phyloP scores from a whole-genome alignment of 164 flowering plant genomes.

The Euptelea pleiosperma region DNA sequence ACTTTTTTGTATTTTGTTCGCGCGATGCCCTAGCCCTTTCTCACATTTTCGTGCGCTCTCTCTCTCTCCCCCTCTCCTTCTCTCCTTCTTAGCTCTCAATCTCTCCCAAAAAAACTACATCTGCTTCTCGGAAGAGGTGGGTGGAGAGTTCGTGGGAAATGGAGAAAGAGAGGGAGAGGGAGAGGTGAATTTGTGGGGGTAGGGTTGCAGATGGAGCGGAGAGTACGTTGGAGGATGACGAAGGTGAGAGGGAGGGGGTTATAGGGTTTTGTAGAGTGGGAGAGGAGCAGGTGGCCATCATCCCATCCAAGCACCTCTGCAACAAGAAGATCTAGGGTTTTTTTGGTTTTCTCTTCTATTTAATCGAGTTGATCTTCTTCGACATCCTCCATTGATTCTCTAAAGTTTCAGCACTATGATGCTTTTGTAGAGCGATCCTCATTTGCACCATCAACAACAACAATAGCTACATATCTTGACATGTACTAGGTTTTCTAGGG shows the following conservation, averaged over 20 bases:
- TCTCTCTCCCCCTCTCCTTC: too few species aligned
- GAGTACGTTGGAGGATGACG: slow-evolving; percentile 58
- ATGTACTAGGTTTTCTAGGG: slow-evolving; percentile 25
- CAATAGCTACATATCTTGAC: slow-evolving; percentile 20
- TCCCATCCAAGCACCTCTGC: too few species aligned
- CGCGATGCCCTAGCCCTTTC: too few species aligned
- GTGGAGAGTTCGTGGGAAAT: too few species aligned
- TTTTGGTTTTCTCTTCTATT: background rate
- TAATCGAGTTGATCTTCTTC: background rate
- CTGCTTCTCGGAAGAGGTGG: too few species aligned
- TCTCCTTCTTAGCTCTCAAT: too few species aligned
- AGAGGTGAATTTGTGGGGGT: slow-evolving; percentile 53
- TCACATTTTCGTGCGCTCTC: too few species aligned
- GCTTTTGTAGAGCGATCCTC: slow-evolving; percentile 47
- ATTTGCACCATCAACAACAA: too few species aligned
- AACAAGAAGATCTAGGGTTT: too few species aligned
- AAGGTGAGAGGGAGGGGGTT: slow-evolving; percentile 61
- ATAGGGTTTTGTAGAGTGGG: slow-evolving; percentile 49
- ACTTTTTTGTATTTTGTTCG: too few species aligned
- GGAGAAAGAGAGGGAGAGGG: too few species aligned
- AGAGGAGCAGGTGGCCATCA: slow-evolving; percentile 51
- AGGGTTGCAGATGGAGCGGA: slow-evolving; percentile 70
- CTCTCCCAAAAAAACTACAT: too few species aligned
- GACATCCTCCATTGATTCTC: background rate
- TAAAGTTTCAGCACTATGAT: slow-evolving; percentile 19